Conservation (phyloP, 1,284 basidiomycete species). For the Trametes versicolor region DNA sequence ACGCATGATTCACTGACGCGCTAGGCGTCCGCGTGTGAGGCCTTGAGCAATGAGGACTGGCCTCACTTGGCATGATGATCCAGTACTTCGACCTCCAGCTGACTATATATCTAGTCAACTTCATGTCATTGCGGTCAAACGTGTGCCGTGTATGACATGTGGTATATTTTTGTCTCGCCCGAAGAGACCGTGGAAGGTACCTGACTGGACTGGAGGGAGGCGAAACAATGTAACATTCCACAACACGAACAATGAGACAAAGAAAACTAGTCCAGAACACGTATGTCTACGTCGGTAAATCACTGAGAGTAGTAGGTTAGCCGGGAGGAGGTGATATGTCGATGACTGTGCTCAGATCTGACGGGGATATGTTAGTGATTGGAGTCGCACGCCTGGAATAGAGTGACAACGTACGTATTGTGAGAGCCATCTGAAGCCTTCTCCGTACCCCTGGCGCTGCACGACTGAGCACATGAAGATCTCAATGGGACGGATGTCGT, state of each 20-base stretch:
- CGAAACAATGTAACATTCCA: conserved; percentile 34
- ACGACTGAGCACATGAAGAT: conserved; percentile 99
- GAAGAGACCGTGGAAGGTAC: too few relatives aligned
- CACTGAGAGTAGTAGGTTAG: conserved; percentile 27
- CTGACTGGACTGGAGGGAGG: background rate
- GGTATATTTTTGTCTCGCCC: background rate
- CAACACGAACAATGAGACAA: conserved; percentile 34
- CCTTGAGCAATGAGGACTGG: too few relatives aligned
- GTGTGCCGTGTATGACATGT: background rate
- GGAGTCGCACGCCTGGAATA: background rate
- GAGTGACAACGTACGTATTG: conserved; percentile 79
- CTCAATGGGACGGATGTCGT: conserved; percentile 98
- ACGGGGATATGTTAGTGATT: conserved; percentile 5
- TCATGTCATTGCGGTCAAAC: background rate
- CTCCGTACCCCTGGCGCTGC: conserved; percentile 98
- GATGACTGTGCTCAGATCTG: conserved; percentile 44
- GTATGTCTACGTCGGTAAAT: conserved; percentile 32
- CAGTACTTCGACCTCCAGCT: background rate
- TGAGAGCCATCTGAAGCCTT: conserved; percentile 98
- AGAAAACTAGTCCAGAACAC: conserved; percentile 32
- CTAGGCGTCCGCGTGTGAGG: too few relatives aligned
- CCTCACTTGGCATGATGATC: too few relatives aligned
- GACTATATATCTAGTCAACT: background rate
- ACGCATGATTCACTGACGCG: conserved; percentile 5
- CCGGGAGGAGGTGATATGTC: conserved; percentile 13